Conservation (phyloP, 805 yeast species). For the Spathaspora arborariae region DNA sequence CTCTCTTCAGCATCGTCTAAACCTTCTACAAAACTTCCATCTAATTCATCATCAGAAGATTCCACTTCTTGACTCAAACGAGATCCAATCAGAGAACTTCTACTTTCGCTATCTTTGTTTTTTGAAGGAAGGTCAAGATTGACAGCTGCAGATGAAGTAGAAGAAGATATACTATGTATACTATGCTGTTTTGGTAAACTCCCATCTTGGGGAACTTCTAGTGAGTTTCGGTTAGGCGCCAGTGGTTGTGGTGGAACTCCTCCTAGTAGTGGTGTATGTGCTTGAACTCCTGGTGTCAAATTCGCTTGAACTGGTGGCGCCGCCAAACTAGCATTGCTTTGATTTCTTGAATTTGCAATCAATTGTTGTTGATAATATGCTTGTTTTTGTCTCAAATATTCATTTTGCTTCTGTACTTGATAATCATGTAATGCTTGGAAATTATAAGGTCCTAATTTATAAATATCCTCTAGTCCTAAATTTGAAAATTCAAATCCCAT, state of each 20-base stretch:
- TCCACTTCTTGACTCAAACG: not conserved
- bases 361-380: slow-evolving; percentile 38
- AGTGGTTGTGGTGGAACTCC: too few species aligned
- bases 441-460: slow-evolving; percentile 51
- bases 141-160: not conserved
- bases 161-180: not conserved
- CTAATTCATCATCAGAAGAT: slow-evolving; percentile 1
- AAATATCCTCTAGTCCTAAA: slow-evolving; percentile 39
- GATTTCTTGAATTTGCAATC: not conserved
- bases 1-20: slow-evolving; percentile 47
- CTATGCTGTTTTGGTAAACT: not conserved
- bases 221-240: not conserved
- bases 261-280: too few species aligned
- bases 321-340: not conserved
- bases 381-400: slow-evolving; percentile 32
- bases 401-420: slow-evolving; percentile 38
- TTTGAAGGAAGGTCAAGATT: not conserved
- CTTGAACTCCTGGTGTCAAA: not conserved
- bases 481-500: slow-evolving; percentile 30
- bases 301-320: not conserved
- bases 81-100: not conserved
- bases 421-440: slow-evolving; percentile 53
- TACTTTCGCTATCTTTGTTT: not conserved
- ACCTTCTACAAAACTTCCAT: slow-evolving; percentile 26
- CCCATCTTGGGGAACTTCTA: not conserved